phyloP scores from a whole-genome alignment of 2,329 filamentous ascomycete genomes.

The Aspergillus ochraceoroseus region DNA sequence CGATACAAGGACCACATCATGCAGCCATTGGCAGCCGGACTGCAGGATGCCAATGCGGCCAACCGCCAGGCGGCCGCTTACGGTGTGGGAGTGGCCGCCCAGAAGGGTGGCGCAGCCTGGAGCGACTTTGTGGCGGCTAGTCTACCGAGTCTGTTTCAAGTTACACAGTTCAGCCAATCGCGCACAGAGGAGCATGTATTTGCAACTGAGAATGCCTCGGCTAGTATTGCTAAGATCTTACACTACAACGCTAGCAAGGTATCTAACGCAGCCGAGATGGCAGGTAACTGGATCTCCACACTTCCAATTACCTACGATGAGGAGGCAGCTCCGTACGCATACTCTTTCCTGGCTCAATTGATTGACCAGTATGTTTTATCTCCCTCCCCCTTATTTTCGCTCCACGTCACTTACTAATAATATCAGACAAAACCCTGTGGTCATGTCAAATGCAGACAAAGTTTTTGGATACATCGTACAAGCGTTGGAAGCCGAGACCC shows the following conservation, averaged over 20 bases:
- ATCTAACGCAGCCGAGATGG: conserved; percentile 67
- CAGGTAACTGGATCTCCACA: conserved; percentile 83
- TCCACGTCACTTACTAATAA: conserved; percentile 13
- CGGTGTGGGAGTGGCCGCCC: conserved; percentile 89
- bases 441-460: conserved; percentile 70
- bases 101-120: conserved; percentile 84
- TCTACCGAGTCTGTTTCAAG: conserved; percentile 77
- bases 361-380: conserved; percentile 80
- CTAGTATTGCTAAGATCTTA: conserved; percentile 92
- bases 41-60: conserved; percentile 77
- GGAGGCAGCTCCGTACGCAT: conserved; percentile 93
- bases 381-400: background rate
- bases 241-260: conserved; percentile 81
- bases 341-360: conserved; percentile 82
- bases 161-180: conserved; percentile 73
- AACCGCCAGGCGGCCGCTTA: conserved; percentile 96
- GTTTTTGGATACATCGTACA: conserved; percentile 81
- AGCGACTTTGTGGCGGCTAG: conserved; percentile 77
- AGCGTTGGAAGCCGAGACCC: conserved; percentile 82
- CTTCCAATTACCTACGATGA: conserved; percentile 92
- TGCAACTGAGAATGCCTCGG: conserved; percentile 94
- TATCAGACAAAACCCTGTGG: conserved; percentile 73
- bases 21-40: conserved; percentile 77
- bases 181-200: conserved; percentile 91
- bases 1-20: conserved; percentile 82